These are phyloP conservation scores for Lipomyces yarrowii DNA, from an alignment of 1,139 yeast species.

Conservation along the genomic window DNA sequence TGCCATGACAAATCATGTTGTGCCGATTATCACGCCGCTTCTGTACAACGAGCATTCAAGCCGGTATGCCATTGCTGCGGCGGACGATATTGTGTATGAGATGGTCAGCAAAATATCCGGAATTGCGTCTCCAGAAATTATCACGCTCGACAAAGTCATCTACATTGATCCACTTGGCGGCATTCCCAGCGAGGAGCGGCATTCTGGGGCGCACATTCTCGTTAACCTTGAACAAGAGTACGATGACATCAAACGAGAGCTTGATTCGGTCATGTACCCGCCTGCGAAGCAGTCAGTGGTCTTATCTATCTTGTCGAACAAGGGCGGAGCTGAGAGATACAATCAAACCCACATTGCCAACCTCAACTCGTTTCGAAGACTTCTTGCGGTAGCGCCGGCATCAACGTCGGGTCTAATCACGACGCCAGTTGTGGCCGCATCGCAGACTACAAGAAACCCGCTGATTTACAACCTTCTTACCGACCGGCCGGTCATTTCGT, in stretches of 20 bases:
- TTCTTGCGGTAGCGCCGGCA: slow-evolving; percentile 49
- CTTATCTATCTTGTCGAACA: not conserved
- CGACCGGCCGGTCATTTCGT: slow-evolving; percentile 88
- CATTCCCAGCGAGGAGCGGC: slow-evolving; percentile 80
- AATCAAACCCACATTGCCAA: slow-evolving; percentile 56
- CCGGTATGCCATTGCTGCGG: slow-evolving; percentile 45
- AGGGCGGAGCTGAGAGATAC: slow-evolving; percentile 36
- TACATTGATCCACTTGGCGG: slow-evolving; percentile 85
- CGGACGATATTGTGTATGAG: slow-evolving; percentile 45
- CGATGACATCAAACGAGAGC: slow-evolving; percentile 63
- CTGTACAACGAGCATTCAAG: slow-evolving; percentile 50
- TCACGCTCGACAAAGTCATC: slow-evolving; percentile 70
- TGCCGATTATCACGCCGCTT: slow-evolving; percentile 67
- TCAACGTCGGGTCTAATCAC: slow-evolving; percentile 57
- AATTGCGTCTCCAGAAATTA: slow-evolving; percentile 26
- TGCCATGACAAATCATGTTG: slow-evolving; percentile 48
- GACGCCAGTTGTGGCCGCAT: slow-evolving; percentile 51
- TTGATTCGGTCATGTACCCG: slow-evolving; percentile 39
- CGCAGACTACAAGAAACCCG: slow-evolving; percentile 49
- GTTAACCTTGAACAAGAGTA: slow-evolving; percentile 85
- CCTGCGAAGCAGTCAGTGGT: slow-evolving; percentile 26
- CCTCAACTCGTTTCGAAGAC: slow-evolving; percentile 55
- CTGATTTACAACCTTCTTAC: slow-evolving; percentile 85
- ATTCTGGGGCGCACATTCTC: slow-evolving; percentile 77
- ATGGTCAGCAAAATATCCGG: slow-evolving; percentile 41